Conservation (phyloP, 129 eudicot species). For the Flaveria linearis region DNA sequence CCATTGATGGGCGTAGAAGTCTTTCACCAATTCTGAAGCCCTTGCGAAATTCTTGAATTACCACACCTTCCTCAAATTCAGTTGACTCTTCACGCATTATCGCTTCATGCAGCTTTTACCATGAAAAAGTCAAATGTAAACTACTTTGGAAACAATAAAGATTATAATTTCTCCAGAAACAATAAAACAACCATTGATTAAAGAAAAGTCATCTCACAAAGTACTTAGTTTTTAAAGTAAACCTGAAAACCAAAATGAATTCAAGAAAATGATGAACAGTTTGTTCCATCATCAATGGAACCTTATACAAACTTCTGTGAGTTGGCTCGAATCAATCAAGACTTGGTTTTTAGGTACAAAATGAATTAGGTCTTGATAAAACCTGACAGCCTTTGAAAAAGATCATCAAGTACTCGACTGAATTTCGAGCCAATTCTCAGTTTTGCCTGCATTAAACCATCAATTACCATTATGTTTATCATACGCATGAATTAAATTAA, state of each 20-base stretch:
- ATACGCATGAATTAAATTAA: background rate
- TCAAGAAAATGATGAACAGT: slow-evolving; percentile 17
- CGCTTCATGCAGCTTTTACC: slow-evolving; percentile 78
- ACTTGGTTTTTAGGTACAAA: slow-evolving; percentile 41
- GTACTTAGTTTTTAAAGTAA: slow-evolving; percentile 12
- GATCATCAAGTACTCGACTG: slow-evolving; percentile 62
- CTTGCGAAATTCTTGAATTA: slow-evolving; percentile 67
- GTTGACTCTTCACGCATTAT: slow-evolving; percentile 77
- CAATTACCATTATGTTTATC: slow-evolving; percentile 29
- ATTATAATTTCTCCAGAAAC: background rate
- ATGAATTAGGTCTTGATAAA: slow-evolving; percentile 40
- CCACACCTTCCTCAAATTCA: slow-evolving; percentile 66
- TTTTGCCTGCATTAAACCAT: slow-evolving; percentile 64
- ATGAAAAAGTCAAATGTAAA: slow-evolving; percentile 38
- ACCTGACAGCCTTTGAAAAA: slow-evolving; percentile 43
- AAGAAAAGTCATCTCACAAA: slow-evolving; percentile 20
- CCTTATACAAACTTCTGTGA: slow-evolving; percentile 35
- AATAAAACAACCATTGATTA: background rate
- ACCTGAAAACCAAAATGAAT: slow-evolving; percentile 8
- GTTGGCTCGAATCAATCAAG: slow-evolving; percentile 69
- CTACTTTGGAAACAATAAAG: slow-evolving; percentile 10
- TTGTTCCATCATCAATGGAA: slow-evolving; percentile 20
- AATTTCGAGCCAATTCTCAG: slow-evolving; percentile 78
- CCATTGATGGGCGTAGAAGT: slow-evolving; percentile 85
- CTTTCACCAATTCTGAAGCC: slow-evolving; percentile 81